A percentile compares a stretch with the other conserved stretches of the same genome.
phyloP scores from a whole-genome alignment of 2,329 filamentous ascomycete genomes.

The Alternaria conjuncta region DNA sequence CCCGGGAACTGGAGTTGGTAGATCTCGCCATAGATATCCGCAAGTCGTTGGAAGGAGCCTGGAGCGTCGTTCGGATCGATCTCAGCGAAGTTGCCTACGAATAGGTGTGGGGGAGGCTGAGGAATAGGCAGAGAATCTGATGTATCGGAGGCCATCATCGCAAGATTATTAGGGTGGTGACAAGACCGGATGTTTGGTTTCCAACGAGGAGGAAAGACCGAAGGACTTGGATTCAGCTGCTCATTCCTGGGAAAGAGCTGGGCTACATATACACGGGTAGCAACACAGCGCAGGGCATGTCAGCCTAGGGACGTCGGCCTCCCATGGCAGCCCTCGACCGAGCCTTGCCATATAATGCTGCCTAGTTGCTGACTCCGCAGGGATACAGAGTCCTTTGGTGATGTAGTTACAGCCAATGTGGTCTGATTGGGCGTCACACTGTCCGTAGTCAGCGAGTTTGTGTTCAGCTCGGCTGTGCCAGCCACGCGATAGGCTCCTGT shows the following conservation, averaged over 20 bases:
- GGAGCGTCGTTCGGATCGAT: conserved; percentile 6
- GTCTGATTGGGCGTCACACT: neutral
- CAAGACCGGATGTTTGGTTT: neutral
- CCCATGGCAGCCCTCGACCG: neutral
- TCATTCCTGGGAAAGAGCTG: neutral
- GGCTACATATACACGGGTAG: neutral
- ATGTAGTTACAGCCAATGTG: neutral
- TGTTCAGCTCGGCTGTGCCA: conserved; percentile 14
- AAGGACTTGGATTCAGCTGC: neutral
- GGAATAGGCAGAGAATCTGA: conserved; percentile 8
- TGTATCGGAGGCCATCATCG: conserved; percentile 3
- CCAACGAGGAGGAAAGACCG: neutral
- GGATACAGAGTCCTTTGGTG: neutral
- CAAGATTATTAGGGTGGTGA: neutral
- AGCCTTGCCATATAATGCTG: neutral
- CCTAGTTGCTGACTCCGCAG: conserved; percentile 8
- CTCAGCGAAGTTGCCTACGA: conserved; percentile 6
- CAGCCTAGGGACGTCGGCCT: neutral
- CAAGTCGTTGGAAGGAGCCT: conserved; percentile 4
- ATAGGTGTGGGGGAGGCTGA: conserved; percentile 7
- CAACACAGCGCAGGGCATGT: neutral
- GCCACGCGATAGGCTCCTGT: neutral
- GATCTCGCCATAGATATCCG: conserved; percentile 14
- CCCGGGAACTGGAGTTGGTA: conserved; percentile 7
- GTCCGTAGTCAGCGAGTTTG: neutral